These are phyloP conservation scores for Madurella mycetomatis DNA, from an alignment of 2,329 filamentous ascomycete genomes.

Conservation along the genomic window DNA sequence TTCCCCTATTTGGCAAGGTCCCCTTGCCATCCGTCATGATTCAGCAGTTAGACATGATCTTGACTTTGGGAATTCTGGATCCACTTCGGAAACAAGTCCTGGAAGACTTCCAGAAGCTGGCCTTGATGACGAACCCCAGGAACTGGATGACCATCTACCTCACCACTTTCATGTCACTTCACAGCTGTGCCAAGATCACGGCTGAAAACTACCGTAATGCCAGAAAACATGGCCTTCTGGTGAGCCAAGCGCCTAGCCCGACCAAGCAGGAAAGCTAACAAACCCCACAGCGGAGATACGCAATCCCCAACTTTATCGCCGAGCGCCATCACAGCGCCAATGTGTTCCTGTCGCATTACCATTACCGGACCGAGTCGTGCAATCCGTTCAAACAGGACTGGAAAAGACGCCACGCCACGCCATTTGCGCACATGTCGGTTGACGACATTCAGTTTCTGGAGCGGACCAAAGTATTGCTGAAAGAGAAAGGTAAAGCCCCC, in stretches of 20 bases:
- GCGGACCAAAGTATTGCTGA: constrained; percentile 2
- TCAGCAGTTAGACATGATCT: constrained; percentile 16
- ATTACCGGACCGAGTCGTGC: constrained; percentile 14
- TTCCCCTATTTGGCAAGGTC: constrained; percentile 10
- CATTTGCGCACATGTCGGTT: constrained; percentile 13
- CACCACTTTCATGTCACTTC: constrained; percentile 15
- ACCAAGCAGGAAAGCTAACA: background rate
- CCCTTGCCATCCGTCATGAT: constrained; percentile 17
- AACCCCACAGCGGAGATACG: constrained; percentile 7
- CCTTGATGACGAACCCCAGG: constrained; percentile 8
- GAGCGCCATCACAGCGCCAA: constrained; percentile 18
- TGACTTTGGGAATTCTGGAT: constrained; percentile 12
- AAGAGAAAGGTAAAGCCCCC: constrained; percentile 4
- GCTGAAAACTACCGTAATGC: constrained; percentile 15
- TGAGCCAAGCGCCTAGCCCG: background rate
- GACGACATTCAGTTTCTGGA: constrained; percentile 5
- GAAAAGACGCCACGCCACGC: constrained; percentile 11
- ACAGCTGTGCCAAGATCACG: constrained; percentile 13
- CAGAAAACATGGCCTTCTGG: constrained; percentile 14
- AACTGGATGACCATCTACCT: constrained; percentile 20
- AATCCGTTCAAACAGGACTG: constrained; percentile 18
- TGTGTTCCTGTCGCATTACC: constrained; percentile 15
- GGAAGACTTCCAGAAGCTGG: constrained; percentile 15
- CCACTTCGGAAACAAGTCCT: constrained; percentile 15
- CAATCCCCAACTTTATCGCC: constrained; percentile 13